phyloP scores from a whole-genome alignment of 148 eudicot species.

The Gaultheria prostrata region DNA sequence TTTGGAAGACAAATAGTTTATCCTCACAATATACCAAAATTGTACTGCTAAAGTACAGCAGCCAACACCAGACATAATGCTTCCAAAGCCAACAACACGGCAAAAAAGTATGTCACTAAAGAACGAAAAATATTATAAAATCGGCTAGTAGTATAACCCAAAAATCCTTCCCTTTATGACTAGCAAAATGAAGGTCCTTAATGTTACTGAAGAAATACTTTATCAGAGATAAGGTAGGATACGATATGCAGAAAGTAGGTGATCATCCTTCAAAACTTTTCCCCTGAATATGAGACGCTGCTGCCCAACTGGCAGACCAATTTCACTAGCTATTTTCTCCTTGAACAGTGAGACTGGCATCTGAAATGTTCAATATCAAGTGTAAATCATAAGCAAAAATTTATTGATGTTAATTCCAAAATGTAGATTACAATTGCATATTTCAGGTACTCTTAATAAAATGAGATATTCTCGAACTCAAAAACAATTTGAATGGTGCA shows the following conservation, averaged over 20 bases:
- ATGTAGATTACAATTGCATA: neutral
- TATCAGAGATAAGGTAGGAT: slow-evolving; percentile 40
- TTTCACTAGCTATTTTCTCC: slow-evolving; percentile 69
- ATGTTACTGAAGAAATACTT: neutral
- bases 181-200: neutral
- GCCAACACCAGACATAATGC: neutral
- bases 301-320: slow-evolving; percentile 79
- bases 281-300: slow-evolving; percentile 92
- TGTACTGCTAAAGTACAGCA: neutral
- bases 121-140: neutral
- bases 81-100: neutral
- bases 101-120: neutral
- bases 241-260: slow-evolving; percentile 77
- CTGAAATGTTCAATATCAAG: slow-evolving; percentile 36
- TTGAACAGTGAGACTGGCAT: slow-evolving; percentile 68
- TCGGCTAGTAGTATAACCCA: neutral
- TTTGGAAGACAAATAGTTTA: too few relatives aligned
- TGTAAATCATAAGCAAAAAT: neutral
- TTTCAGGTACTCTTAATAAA: neutral
- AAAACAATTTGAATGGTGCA: neutral
- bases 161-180: neutral
- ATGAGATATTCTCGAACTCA: neutral
- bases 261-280: slow-evolving; percentile 88
- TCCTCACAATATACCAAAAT: neutral
- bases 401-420: neutral